Evolutionary conservation across 768 basidiomycete genomes (phyloP).

Genomic region (Inosperma sp.): DNA sequence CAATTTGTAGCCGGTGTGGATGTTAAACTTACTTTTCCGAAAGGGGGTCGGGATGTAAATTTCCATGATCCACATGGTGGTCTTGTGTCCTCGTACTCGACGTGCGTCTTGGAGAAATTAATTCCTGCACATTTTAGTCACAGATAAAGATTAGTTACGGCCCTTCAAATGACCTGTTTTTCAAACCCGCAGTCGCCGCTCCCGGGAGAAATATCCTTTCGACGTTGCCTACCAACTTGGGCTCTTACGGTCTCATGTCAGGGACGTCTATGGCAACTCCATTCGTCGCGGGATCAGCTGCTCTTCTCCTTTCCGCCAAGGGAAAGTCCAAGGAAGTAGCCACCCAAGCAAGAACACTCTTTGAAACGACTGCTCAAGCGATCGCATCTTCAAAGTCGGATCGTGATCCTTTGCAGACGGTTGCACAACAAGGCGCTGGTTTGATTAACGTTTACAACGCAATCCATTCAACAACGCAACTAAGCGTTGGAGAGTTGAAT

Average conservation of each 20-base stretch:
- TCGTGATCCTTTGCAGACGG: constrained; percentile 45
- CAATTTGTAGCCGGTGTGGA: constrained; percentile 40
- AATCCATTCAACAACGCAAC: constrained; percentile 43
- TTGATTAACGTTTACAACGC: constrained; percentile 55
- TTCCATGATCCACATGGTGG: constrained; percentile 49
- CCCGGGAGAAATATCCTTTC: constrained; percentile 48
- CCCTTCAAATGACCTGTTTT: constrained; percentile 54
- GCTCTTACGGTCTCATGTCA: constrained; percentile 33
- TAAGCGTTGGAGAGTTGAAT: constrained; percentile 51
- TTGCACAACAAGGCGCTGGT: constrained; percentile 51
- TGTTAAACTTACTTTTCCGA: constrained; percentile 45
- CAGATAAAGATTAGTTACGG: constrained; percentile 38
- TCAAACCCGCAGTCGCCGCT: constrained; percentile 45
- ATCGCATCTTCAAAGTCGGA: constrained; percentile 43
- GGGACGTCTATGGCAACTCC: constrained; percentile 41
- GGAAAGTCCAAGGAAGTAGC: constrained; percentile 28
- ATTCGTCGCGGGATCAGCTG: constrained; percentile 38
- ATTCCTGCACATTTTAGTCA: not conserved
- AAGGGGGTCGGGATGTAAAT: constrained; percentile 35
- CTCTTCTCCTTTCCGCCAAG: constrained; percentile 36
- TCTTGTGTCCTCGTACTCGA: constrained; percentile 48
- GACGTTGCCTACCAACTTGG: constrained; percentile 33
- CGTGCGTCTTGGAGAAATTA: constrained; percentile 15
- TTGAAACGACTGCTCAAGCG: constrained; percentile 44
- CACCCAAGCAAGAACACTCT: constrained; percentile 32